Conservation (phyloP, 495 filamentous ascomycete species). For the Trichoderma virens region DNA sequence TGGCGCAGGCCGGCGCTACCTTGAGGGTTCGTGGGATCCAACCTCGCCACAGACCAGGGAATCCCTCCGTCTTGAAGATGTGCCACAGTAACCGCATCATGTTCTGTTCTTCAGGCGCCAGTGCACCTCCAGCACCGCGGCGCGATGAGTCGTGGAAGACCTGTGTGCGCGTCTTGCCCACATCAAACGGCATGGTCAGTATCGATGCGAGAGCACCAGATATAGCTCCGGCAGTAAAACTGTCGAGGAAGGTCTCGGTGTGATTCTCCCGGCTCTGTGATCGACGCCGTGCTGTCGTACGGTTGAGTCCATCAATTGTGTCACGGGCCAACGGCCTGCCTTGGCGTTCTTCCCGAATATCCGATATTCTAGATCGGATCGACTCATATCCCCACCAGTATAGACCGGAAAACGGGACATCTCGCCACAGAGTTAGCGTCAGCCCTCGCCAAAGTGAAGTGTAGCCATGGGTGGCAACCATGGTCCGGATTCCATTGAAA, state of each 20-base stretch:
- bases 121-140: conserved; percentile 18
- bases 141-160: conserved; percentile 51
- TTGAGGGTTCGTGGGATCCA: conserved; percentile 89
- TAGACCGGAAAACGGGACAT: conserved; percentile 92
- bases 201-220: conserved; percentile 81
- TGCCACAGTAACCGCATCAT: conserved; percentile 78
- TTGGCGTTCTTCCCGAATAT: conserved; percentile 46
- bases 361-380: conserved; percentile 56
- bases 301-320: conserved; percentile 13
- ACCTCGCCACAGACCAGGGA: conserved; percentile 74
- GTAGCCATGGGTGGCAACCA: conserved; percentile 71
- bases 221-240: conserved; percentile 74
- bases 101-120: conserved; percentile 58
- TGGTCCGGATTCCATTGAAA: conserved; percentile 61
- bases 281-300: conserved; percentile 32
- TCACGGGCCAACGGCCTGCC: conserved; percentile 24
- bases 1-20: conserved; percentile 94
- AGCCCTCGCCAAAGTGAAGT: conserved; percentile 87
- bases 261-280: conserved; percentile 50
- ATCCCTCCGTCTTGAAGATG: conserved; percentile 80
- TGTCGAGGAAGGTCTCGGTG: conserved; percentile 69
- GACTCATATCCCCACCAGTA: conserved; percentile 98
- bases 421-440: conserved; percentile 87
- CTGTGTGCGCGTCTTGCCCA: conserved; percentile 92
- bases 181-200: conserved; percentile 94